Evolutionary conservation across 2,329 filamentous ascomycete genomes (phyloP).

Genomic region (Trichoderma asperellum): DNA sequence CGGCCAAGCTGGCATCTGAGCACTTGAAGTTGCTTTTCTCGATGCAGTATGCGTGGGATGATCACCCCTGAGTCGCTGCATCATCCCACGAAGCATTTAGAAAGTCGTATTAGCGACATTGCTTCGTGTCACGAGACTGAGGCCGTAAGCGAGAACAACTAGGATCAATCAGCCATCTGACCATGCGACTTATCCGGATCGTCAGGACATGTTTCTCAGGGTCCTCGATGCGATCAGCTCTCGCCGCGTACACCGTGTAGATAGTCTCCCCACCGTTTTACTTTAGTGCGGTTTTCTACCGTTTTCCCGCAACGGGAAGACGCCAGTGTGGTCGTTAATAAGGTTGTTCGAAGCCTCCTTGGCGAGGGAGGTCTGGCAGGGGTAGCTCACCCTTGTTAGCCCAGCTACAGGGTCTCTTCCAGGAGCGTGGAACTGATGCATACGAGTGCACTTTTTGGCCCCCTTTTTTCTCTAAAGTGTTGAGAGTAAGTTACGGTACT

Average conservation of each 20-base stretch:
- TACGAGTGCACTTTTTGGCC: neutral
- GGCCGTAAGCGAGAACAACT: neutral
- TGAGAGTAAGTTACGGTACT: conserved; percentile 7
- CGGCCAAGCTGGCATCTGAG: neutral
- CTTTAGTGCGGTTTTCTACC: conserved; percentile 23
- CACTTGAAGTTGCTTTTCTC: neutral
- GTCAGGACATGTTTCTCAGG: neutral
- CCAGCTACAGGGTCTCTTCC: conserved; percentile 21
- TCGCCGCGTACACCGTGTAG: conserved; percentile 9
- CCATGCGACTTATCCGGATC: conserved; percentile 4
- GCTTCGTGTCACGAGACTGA: conserved; percentile 4
- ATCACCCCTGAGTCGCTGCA: conserved; percentile 18
- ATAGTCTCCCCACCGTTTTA: conserved; percentile 10
- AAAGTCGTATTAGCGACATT: neutral
- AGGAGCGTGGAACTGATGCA: conserved; percentile 27
- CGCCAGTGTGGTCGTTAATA: conserved; percentile 22
- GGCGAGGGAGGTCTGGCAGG: conserved; percentile 6
- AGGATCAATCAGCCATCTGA: neutral
- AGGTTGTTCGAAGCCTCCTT: conserved; percentile 26
- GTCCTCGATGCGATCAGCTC: neutral
- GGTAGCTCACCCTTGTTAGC: conserved; percentile 28
- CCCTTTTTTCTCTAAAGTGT: conserved; percentile 4
- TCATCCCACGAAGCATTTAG: neutral
- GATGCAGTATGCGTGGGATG: neutral
- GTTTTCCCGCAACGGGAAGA: conserved; percentile 28